These are phyloP conservation scores for Trichoderma koningiopsis DNA, from an alignment of 2,329 filamentous ascomycete species.

Conservation along the genomic window DNA sequence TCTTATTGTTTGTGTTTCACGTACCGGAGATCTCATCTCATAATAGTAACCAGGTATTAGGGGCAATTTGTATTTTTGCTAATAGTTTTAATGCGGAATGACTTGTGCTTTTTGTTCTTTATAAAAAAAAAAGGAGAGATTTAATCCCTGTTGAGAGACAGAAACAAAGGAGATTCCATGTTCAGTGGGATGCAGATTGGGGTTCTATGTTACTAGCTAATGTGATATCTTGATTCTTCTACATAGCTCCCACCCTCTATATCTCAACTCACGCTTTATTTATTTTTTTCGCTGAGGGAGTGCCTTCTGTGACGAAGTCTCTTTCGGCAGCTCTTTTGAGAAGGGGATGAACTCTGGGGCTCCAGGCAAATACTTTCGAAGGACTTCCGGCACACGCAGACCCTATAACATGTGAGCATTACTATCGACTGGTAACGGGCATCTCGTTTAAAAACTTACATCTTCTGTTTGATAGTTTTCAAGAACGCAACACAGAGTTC, in stretches of 20 bases:
- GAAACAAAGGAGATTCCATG: not conserved
- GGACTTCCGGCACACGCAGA: slow-evolving; percentile 75
- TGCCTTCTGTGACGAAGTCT: slow-evolving; percentile 45
- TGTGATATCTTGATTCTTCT: slow-evolving; percentile 1
- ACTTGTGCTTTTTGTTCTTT: not conserved
- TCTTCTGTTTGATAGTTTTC: slow-evolving; percentile 97
- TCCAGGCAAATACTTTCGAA: slow-evolving; percentile 88
- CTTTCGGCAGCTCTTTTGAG: slow-evolving; percentile 80
- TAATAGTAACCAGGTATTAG: slow-evolving; percentile 19
- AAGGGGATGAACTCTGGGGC: slow-evolving; percentile 88
- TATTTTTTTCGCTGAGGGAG: slow-evolving; percentile 38
- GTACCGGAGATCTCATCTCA: slow-evolving; percentile 12
- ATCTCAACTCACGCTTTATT: slow-evolving; percentile 26
- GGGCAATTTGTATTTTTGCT: not conserved
- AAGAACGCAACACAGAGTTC: slow-evolving; percentile 89
- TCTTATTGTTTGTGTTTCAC: slow-evolving; percentile 2
- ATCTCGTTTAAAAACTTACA: slow-evolving; percentile 46
- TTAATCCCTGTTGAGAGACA: not conserved
- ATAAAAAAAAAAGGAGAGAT: not conserved
- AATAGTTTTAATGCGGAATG: slow-evolving; percentile 15
- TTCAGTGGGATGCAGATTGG: not conserved
- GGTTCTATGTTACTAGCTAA: not conserved
- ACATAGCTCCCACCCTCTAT: not conserved
- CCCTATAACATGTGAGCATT: slow-evolving; percentile 53
- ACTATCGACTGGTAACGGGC: not conserved